Evolutionary conservation across 164 flowering plant species (phyloP), one percentile per base, ranked within the genome.

Genomic region (Berberis thunbergii): DNA sequence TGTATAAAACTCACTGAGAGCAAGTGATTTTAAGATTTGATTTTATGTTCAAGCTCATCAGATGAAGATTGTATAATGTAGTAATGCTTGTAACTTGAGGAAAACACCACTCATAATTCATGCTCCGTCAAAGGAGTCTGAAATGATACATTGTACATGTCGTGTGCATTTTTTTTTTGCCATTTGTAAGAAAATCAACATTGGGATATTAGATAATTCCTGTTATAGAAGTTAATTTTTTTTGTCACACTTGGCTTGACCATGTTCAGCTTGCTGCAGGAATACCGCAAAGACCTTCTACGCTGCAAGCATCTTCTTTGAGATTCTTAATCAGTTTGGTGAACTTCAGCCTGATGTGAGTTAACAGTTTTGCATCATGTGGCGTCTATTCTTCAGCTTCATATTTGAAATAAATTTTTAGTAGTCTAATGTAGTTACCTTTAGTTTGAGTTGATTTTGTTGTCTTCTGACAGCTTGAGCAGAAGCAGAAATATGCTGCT

Each of bases 241-340:
- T 41, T 38, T 52, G 6, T 49, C 26, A 57, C 44, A 7, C 40
- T 26, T 48, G 61, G n/a, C 57, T 40, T 49, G 42, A 50, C 54
- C 60, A 45, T 64, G 40, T 41, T 56, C 6, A 38, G 4, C 41
- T 59, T 73, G 54, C 62, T 68, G 4, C 84, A 93, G 98, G 84
- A 88, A 76, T 73, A 93, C 97, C 60, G 98, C 97, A 50, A 93
- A 91, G 76, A 89, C 97, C 7, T 94, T 94, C 67, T 94, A 94
- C 79, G 98, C 98, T 49, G 98, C 98, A 43, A 94, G 98, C 80
- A 87, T 94, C 91, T 94, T 94, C 78, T 91, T 87, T 79, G 99
- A 94, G 83, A 87, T 91, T 67, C 74, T 94, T 49, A 87, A 78
- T 68, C 99, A 91, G 77, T 94, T 91, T 78, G 99, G 99, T 65